phyloP scores from a whole-genome alignment of 176 grass and related monocot species.

The Avena eriantha region DNA sequence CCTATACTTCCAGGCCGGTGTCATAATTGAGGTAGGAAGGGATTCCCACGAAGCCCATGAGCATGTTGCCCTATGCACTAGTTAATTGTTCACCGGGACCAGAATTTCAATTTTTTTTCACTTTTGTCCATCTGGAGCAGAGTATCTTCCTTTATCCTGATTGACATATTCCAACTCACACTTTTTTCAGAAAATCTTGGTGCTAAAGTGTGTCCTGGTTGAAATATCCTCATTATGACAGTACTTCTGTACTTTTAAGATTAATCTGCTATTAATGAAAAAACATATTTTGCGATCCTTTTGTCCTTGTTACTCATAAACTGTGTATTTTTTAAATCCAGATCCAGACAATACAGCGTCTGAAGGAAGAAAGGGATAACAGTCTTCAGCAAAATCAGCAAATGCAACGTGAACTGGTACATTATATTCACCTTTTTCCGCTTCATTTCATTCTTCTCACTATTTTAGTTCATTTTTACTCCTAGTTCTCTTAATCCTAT shows the following conservation, averaged over 20 bases:
- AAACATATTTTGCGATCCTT: slow-evolving; percentile 20
- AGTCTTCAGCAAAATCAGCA: slow-evolving; percentile 92
- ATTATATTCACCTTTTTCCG: not conserved
- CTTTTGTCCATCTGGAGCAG: slow-evolving; percentile 14
- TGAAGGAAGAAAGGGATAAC: slow-evolving; percentile 89
- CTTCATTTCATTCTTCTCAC: not conserved
- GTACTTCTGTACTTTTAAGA: slow-evolving; percentile 25
- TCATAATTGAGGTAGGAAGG: slow-evolving; percentile 44
- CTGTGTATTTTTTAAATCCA: slow-evolving; percentile 37
- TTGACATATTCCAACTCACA: slow-evolving; percentile 19
- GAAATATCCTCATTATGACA: slow-evolving; percentile 3
- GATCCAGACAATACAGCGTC: slow-evolving; percentile 69
- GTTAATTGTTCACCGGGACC: slow-evolving; percentile 37
- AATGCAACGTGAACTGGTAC: slow-evolving; percentile 86
- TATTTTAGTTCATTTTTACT: slow-evolving; percentile 13
- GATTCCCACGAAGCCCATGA: not conserved
- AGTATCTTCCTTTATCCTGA: slow-evolving; percentile 27
- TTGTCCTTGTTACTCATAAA: slow-evolving; percentile 37
- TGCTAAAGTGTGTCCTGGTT: slow-evolving; percentile 4
- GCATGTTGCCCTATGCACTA: slow-evolving; percentile 39
- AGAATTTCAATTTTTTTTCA: not conserved
- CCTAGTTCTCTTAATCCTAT: slow-evolving; percentile 13
- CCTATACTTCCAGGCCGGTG: not conserved
- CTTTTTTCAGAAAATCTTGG: not conserved
- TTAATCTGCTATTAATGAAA: slow-evolving; percentile 20